Evolutionary conservation across 139 green algal species (phyloP), one percentile per base, ranked within the genome.

Genomic region (Pleodorina starrii): DNA sequence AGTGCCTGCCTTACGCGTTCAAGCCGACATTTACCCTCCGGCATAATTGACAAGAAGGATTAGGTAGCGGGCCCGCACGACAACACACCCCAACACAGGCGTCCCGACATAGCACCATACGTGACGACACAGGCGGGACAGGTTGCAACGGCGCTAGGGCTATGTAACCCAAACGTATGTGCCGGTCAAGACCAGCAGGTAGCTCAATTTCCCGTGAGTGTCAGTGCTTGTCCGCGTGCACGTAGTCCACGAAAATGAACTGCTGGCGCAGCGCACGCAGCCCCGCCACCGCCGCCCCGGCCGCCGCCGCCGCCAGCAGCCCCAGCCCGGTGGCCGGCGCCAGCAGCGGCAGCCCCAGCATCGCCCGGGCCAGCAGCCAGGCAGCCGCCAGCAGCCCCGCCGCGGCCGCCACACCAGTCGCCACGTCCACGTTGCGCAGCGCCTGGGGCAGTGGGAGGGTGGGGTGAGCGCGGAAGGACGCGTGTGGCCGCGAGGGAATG

Each of bases 181-280:
- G n/a, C n/a, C n/a, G n/a, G n/a, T n/a, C n/a, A n/a, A n/a, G n/a
- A n/a, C n/a, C n/a, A n/a, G n/a, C n/a, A n/a, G n/a, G n/a, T n/a
- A n/a, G n/a, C n/a, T n/a, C n/a, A n/a, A n/a, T n/a, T n/a, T n/a
- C n/a, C n/a, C n/a, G n/a, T n/a, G n/a, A n/a, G n/a, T 60, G 5
- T 78, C 38, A 90, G 40, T 90, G 14, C 50, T 72, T 69, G 6
- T 85, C 50, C 5, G 68, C 66, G 44, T 91, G 87, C 23, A 91
- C 77, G 44, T 91, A 91, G 77, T 91, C 87, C 5, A 72, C 68
- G 66, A 32, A 91, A 35, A 87, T 35, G 63, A 91, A 91, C 63
- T 80, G 50, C 44, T 60, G 12, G 2, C 63, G 77, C 36, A 91
- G 46, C 40, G 27, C 23, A 11, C 36, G 66, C 25, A 91, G 77